These are phyloP conservation scores for Homolaphlyctis polyrhiza DNA, from an alignment of 371 early-diverging fungal species.

Conservation along the genomic window DNA sequence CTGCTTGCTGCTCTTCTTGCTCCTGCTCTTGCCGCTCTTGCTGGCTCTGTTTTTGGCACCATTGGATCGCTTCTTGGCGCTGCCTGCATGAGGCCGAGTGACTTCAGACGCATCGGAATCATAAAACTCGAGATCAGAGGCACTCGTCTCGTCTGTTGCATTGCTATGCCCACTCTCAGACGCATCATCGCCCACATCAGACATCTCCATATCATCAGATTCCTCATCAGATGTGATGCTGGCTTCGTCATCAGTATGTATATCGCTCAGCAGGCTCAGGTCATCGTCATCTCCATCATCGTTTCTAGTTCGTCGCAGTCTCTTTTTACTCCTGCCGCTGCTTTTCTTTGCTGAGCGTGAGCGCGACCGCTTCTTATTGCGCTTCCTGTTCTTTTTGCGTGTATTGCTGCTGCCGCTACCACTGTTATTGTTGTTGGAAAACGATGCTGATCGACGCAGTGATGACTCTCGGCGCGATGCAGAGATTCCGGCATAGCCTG, in stretches of 20 bases:
- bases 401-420: not conserved
- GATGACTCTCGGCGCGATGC: not conserved
- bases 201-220: no score
- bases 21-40: not conserved
- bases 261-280: no score
- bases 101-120: no score
- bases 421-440: not conserved
- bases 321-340: not conserved
- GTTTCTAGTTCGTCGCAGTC: no score
- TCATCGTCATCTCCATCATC: no score
- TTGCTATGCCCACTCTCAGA: not conserved
- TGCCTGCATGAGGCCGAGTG: no score
- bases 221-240: no score
- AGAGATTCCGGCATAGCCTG: not conserved
- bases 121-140: not conserved
- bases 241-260: no score
- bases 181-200: not conserved
- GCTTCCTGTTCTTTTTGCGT: conserved; percentile 5
- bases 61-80: no score
- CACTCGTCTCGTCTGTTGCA: not conserved
- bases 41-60: no score
- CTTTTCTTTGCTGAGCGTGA: no score
- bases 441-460: not conserved
- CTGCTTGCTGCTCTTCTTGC: not conserved
- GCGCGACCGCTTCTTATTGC: conserved; percentile 1